Percentiles rank a stretch among this genome's conserved stretches.
Evolutionary conservation across 129 eudicot species (phyloP).

Genomic region (Solidago caesia): DNA sequence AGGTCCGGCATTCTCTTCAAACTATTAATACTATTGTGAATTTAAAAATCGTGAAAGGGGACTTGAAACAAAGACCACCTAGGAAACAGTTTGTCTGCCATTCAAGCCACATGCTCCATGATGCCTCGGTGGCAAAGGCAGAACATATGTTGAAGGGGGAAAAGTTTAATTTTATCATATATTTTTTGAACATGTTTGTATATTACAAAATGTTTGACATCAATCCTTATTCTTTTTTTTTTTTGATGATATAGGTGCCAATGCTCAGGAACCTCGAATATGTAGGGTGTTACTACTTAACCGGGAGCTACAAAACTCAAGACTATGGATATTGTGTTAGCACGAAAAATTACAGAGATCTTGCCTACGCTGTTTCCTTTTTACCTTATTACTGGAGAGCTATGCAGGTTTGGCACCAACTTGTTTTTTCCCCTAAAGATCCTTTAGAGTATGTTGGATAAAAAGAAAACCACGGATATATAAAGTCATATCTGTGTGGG

Average conservation of each 20-base stretch:
- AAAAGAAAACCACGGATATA: neutral
- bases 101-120: no score
- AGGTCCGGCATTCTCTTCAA: slow-evolving; percentile 38
- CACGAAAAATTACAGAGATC: slow-evolving; percentile 71
- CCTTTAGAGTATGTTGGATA: neutral
- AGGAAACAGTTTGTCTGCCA: no score
- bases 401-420: slow-evolving; percentile 68
- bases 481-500: neutral
- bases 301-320: slow-evolving; percentile 88
- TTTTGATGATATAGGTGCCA: slow-evolving; percentile 58
- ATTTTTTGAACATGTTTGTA: neutral
- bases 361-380: slow-evolving; percentile 94
- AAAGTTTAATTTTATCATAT: neutral
- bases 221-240: neutral
- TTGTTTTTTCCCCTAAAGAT: neutral
- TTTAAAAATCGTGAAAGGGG: no score
- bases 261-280: slow-evolving; percentile 88
- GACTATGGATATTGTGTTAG: slow-evolving; percentile 81
- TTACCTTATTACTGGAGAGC: slow-evolving; percentile 98
- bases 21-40: neutral
- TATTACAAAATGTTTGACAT: neutral
- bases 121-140: no score
- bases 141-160: no score
- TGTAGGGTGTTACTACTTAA: slow-evolving; percentile 83
- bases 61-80: no score